These are phyloP conservation scores for Clitopilus passeckerianus DNA, from an alignment of 768 basidiomycete genomes.

Conservation along the genomic window DNA sequence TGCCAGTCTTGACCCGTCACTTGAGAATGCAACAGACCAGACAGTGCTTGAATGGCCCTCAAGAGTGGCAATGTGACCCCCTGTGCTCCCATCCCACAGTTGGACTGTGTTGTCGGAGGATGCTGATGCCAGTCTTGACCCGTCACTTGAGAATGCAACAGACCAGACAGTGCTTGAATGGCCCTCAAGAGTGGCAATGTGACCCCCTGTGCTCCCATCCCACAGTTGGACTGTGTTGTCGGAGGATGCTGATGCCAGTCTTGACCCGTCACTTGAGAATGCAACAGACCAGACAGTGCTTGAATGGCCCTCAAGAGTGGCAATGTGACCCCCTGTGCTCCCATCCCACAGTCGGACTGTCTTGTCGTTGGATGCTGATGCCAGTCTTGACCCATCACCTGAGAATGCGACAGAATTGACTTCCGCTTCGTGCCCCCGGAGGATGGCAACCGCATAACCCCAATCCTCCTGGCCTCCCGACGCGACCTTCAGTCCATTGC, in stretches of 20 bases:
- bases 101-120: not conserved
- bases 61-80: not conserved
- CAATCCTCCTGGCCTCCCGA: not conserved
- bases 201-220: not conserved
- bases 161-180: not conserved
- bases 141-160: not conserved
- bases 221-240: not conserved
- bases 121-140: not conserved
- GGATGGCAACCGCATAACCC: not conserved
- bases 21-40: too few species aligned
- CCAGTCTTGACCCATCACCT: not conserved
- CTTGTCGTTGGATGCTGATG: not conserved
- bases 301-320: not conserved
- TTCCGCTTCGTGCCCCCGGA: not conserved
- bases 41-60: too few species aligned
- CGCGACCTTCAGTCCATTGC: not conserved
- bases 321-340: not conserved
- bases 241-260: not conserved
- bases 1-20: too few species aligned
- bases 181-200: not conserved
- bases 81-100: not conserved
- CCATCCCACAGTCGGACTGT: not conserved
- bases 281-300: not conserved
- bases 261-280: not conserved
- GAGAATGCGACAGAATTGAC: not conserved